phyloP scores from a whole-genome alignment of 73 alveolate genomes.

The Paramecium primaurelia region DNA sequence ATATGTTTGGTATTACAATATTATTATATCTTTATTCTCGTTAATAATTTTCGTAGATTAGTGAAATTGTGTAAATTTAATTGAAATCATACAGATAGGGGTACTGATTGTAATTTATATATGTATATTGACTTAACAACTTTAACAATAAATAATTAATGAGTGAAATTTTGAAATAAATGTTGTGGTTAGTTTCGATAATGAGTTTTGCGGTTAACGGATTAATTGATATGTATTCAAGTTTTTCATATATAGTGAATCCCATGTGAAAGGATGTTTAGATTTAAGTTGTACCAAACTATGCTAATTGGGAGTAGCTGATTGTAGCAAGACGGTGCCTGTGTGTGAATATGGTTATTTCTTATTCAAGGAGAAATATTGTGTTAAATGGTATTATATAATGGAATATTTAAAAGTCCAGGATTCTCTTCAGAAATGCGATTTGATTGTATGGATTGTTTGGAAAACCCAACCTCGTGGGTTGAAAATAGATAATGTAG shows the following conservation, averaged over 20 bases:
- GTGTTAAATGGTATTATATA: neutral
- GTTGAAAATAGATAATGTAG: neutral
- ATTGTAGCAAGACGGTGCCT: neutral
- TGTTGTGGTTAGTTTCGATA: neutral
- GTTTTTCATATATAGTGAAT: neutral
- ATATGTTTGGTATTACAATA: no score
- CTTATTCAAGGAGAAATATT: neutral
- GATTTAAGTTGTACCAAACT: neutral
- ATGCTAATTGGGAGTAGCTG: conserved; percentile 3
- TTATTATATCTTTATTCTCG: no score
- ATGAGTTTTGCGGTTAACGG: neutral
- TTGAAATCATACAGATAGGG: neutral
- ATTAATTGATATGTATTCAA: neutral
- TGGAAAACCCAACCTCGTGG: neutral
- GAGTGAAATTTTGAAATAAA: neutral
- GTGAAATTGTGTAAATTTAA: neutral
- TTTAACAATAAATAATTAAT: neutral
- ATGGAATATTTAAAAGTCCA: neutral
- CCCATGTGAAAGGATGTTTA: neutral
- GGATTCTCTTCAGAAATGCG: neutral
- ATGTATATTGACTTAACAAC: neutral
- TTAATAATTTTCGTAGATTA: no score
- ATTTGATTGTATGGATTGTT: conserved; percentile 22
- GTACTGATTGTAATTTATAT: neutral
- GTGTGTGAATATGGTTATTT: conserved; percentile 31